Evolutionary conservation across 2,329 filamentous ascomycete species (phyloP).

Genomic region (Reticulascus tulasneorum): DNA sequence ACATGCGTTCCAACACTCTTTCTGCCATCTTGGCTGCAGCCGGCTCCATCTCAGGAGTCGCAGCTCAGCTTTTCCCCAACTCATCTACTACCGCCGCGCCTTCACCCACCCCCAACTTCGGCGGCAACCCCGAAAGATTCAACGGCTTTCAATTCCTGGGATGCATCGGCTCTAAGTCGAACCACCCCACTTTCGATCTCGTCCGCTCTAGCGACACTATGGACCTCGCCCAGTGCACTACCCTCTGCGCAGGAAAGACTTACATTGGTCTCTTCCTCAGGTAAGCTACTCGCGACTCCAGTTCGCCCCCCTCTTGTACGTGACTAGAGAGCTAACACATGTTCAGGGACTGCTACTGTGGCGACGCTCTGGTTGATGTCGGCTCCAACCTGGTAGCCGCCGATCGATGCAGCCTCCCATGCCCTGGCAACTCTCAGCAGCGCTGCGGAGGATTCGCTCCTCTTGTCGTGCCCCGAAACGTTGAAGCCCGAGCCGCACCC

Average conservation of each 20-base stretch:
- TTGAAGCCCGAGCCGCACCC: slow-evolving; percentile 7
- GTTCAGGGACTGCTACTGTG: slow-evolving; percentile 20
- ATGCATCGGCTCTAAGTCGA: slow-evolving; percentile 21
- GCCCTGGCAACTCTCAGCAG: slow-evolving; percentile 34
- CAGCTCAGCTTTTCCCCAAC: neutral
- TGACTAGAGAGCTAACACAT: no score
- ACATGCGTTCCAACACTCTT: no score
- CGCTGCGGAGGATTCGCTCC: slow-evolving; percentile 36
- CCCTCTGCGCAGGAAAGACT: slow-evolving; percentile 15
- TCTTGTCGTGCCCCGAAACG: neutral
- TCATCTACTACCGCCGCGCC: neutral
- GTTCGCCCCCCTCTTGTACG: no score
- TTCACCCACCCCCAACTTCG: neutral
- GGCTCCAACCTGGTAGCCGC: slow-evolving; percentile 7
- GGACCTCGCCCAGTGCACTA: slow-evolving; percentile 20
- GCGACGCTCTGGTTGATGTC: slow-evolving; percentile 12
- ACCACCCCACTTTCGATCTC: slow-evolving; percentile 22
- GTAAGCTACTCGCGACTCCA: neutral
- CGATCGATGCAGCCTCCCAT: slow-evolving; percentile 29
- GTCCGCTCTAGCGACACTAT: slow-evolving; percentile 12
- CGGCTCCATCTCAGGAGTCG: no score
- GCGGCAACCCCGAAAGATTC: slow-evolving; percentile 9
- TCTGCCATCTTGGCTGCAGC: no score
- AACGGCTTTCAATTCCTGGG: slow-evolving; percentile 20
- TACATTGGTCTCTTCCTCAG: slow-evolving; percentile 6